phyloP scores from a whole-genome alignment of 164 flowering plant genomes.

The Kingdonia uniflora region DNA sequence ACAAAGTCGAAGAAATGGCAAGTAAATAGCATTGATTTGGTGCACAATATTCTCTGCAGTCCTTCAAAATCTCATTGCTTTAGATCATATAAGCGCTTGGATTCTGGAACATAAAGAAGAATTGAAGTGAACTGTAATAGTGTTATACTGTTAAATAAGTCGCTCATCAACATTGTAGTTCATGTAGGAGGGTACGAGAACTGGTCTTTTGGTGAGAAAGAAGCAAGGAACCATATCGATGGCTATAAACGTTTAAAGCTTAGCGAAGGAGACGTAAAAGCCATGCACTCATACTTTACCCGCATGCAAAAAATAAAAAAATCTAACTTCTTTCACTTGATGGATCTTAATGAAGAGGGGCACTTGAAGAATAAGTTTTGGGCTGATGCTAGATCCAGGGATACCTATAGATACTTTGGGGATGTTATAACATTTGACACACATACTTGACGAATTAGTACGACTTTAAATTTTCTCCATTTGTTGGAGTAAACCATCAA shows the following conservation, averaged over 20 bases:
- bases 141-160: no score
- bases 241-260: not conserved
- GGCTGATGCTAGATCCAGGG: not conserved
- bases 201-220: not conserved
- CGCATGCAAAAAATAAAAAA: not conserved
- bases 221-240: not conserved
- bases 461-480: not conserved
- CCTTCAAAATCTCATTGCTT: no score
- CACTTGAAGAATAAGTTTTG: not conserved
- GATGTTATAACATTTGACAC: not conserved
- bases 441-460: not conserved
- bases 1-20: no score
- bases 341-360: not conserved
- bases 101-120: no score
- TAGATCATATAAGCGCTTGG: no score
- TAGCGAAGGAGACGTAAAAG: not conserved
- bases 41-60: no score
- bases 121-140: no score
- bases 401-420: not conserved
- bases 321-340: not conserved
- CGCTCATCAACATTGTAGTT: no score
- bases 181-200: not conserved
- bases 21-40: no score
- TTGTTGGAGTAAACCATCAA: not conserved
- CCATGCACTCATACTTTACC: not conserved